A percentile compares a stretch with the other conserved stretches of the same genome.
Conservation (phyloP, 768 basidiomycete genomes). For the Collybiopsis luxurians region DNA sequence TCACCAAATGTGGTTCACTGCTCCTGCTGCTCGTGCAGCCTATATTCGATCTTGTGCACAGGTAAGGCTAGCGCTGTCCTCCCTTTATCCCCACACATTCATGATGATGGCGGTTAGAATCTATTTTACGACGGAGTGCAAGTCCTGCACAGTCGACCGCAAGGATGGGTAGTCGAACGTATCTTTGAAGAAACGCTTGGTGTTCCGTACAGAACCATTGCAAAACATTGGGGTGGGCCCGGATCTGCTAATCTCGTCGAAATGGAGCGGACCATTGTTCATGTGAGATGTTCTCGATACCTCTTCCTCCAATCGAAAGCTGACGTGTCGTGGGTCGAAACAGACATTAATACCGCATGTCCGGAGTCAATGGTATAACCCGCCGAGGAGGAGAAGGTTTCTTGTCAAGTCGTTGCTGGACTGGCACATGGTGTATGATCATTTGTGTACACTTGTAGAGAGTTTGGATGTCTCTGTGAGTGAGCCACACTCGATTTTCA, state of each 20-base stretch:
- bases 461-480: slow-evolving; percentile 29
- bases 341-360: slow-evolving; percentile 61
- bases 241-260: slow-evolving; percentile 35
- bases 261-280: slow-evolving; percentile 39
- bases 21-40: slow-evolving; percentile 39
- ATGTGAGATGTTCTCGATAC: slow-evolving; percentile 38
- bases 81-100: background rate
- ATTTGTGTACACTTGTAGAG: slow-evolving; percentile 21
- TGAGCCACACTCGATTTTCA: too few species aligned
- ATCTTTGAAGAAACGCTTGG: slow-evolving; percentile 67
- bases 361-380: slow-evolving; percentile 65
- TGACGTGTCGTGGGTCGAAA: background rate
- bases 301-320: too few species aligned
- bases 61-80: slow-evolving; percentile 32
- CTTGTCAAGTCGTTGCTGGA: slow-evolving; percentile 61
- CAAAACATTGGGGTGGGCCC: slow-evolving; percentile 36
- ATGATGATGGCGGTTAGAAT: background rate
- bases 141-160: slow-evolving; percentile 48
- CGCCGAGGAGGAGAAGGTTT: slow-evolving; percentile 60
- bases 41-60: slow-evolving; percentile 66
- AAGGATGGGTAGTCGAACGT: slow-evolving; percentile 55
- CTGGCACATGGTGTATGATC: slow-evolving; percentile 65
- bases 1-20: slow-evolving; percentile 45
- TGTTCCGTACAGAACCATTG: slow-evolving; percentile 46
- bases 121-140: slow-evolving; percentile 57